Base-by-base conservation (phyloP, 257 asterid species). In the Solanum etuberosum region DNA sequence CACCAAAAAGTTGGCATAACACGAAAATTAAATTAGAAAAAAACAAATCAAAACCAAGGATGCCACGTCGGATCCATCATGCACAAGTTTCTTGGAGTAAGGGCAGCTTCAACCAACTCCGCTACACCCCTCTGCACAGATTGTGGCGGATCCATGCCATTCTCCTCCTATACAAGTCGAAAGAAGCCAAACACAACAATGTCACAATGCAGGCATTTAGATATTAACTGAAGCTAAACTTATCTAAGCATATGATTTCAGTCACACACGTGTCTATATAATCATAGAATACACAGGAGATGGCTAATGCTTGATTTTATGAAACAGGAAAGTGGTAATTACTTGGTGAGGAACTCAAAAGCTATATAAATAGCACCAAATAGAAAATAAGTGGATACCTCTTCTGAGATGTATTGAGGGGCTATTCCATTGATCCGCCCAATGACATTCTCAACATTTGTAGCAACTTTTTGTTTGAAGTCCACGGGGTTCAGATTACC, bases 41-140 rank as follows among this genome's bases (percentile, higher is more conserved):
- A 5, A 4, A 31, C 9, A 81, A 37, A 86, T 90, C 87, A 96
- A 88, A 97, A 96, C 99, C 99, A 97, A 21, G 99, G 98, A 89
- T 97, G 99, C 98, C 99, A 96, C 3, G 99, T 97, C 0, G 99
- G 99, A 91, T 97, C 99, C 99, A 97, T 97, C 99, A 96, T 97
- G 93, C 99, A 97, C 81, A 97, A 93, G 92, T 97, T 93, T 87
- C 99, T 92, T 83, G 99, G 98, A 87, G 94, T 92, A 80, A 96
- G 95, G 59, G 99, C 98, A 68, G 99, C 96, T 80, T 97, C 99
- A 68, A 97, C 99, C 87, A 97, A 90, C 90, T 95, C 99, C 18
- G 97, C 95, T 42, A 97, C 98, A 38, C 98, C 98, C 92, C 94
- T 94, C 94, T 97, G 99, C 91, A 97, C 98, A 29, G 98, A 95